Conservation (phyloP, 495 filamentous ascomycete species). For the Penicillium cinerascens region DNA sequence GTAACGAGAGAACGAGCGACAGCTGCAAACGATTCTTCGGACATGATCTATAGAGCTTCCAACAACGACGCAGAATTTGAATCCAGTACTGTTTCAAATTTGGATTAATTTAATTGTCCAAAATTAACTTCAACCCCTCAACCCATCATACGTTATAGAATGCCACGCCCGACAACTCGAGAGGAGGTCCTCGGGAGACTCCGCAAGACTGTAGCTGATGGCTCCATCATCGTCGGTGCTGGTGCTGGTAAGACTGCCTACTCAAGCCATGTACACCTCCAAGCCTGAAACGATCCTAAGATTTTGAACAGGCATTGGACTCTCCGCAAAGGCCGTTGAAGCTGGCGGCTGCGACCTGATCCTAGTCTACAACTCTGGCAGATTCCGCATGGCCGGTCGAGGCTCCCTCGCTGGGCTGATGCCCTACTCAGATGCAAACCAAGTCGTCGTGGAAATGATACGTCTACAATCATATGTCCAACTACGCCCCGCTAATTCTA, state of each 20-base stretch:
- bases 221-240: constrained; percentile 60
- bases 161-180: constrained; percentile 45
- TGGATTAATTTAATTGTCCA: too few species aligned
- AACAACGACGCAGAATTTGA: neutral
- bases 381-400: constrained; percentile 69
- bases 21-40: neutral
- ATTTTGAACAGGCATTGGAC: constrained; percentile 51
- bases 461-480: neutral
- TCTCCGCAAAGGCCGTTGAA: constrained; percentile 68
- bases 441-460: constrained; percentile 66
- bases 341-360: constrained; percentile 64
- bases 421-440: constrained; percentile 70
- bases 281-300: neutral
- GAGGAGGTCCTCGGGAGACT: constrained; percentile 55
- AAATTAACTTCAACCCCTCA: too few species aligned
- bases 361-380: constrained; percentile 68
- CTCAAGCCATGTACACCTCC: neutral
- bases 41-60: neutral
- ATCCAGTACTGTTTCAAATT: neutral
- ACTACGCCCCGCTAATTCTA: neutral
- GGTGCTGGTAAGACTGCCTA: constrained; percentile 51
- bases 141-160: constrained; percentile 1
- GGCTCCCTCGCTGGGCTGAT: constrained; percentile 69
- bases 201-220: constrained; percentile 46
- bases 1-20: neutral